Percentiles rank a stretch among this genome's conserved stretches.
Evolutionary conservation across 2,329 filamentous ascomycete genomes (phyloP).

Genomic region (Reticulascus tulasneorum): DNA sequence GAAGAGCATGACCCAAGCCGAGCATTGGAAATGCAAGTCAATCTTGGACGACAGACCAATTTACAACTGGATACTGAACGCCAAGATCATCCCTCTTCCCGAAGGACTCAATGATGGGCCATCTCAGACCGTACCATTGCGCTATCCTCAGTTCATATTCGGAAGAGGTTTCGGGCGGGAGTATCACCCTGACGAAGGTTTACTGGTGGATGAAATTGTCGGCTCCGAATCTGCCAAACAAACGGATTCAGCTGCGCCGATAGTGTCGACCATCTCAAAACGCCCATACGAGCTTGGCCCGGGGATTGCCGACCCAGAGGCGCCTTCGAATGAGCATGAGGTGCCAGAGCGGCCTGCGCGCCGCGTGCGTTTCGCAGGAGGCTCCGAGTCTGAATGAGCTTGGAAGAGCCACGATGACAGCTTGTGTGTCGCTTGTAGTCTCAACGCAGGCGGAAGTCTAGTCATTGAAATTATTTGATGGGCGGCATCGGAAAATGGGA

Average conservation of each 20-base stretch:
- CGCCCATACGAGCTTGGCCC: slow-evolving; percentile 16
- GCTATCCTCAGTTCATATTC: slow-evolving; percentile 45
- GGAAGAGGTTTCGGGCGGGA: slow-evolving; percentile 42
- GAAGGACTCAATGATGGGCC: slow-evolving; percentile 25
- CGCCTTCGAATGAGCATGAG: slow-evolving; percentile 5
- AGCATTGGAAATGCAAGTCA: slow-evolving; percentile 51
- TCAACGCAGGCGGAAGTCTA: too few relatives aligned
- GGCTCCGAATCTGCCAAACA: not conserved
- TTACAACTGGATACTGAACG: slow-evolving; percentile 56
- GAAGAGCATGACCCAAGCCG: slow-evolving; percentile 68
- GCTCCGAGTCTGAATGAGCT: not conserved
- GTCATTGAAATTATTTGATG: too few relatives aligned
- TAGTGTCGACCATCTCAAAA: slow-evolving; percentile 18
- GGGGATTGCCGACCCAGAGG: slow-evolving; percentile 7
- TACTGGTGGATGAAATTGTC: slow-evolving; percentile 27
- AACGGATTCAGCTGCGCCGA: not conserved
- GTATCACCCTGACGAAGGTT: slow-evolving; percentile 42
- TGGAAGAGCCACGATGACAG: too few relatives aligned
- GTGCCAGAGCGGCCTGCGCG: slow-evolving; percentile 22
- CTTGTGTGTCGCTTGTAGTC: too few relatives aligned
- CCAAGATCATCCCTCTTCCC: slow-evolving; percentile 36
- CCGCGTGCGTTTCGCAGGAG: slow-evolving; percentile 25
- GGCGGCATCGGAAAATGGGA: too few relatives aligned
- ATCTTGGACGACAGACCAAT: slow-evolving; percentile 56
- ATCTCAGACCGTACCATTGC: slow-evolving; percentile 46